Evolutionary conservation across 2,329 filamentous ascomycete species (phyloP), one percentile per base, ranked within the genome.

Genomic region (Aspergillus sp.): DNA sequence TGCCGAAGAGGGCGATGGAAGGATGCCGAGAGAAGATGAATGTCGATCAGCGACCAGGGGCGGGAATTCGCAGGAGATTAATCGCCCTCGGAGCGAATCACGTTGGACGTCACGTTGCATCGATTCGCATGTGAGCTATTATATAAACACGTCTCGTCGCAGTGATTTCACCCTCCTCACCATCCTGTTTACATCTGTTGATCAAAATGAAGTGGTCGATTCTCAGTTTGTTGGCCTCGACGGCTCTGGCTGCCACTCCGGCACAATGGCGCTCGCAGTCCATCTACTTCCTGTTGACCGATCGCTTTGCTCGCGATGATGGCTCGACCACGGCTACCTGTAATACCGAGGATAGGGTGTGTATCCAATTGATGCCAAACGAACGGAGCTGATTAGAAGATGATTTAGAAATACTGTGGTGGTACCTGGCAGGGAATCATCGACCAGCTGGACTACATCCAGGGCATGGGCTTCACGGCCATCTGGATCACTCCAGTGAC

Each of bases 401-500:
- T 29, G 1, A 2, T 29, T 2, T 45, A 71, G 68, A 36, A 52
- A 50, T 82, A 82, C 65, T 83, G 81, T 62, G 81, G 81, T 54
- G 80, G 80, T 29, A 78, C 79, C n/a, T 81, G 79, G 75, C 73
- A 77, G 59, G 79, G 80, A 5, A 76, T 82, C n/a, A 77, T 78
- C 63, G 74, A 75, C 42, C 75, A 82, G 71, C 70, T 83, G 14
- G 80, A 82, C 64, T 83, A 82, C 59, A 82, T 82, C 63, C 74
- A 81, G 60, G 73, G 69, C 22, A 75, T 81, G 70, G 80, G 80
- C 2, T 82, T 82, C 57, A 79, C 78, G 49, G 79, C 80, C 4
- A 77, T 82, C 53, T 81, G 79, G 80, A 81, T 82, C 50, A 79
- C 78, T 0, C 79, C 79, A 0, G 73, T 81, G 7, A 78, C 77